Conservation (phyloP, 1,284 basidiomycete species). For the Ustilago trichophora region DNA sequence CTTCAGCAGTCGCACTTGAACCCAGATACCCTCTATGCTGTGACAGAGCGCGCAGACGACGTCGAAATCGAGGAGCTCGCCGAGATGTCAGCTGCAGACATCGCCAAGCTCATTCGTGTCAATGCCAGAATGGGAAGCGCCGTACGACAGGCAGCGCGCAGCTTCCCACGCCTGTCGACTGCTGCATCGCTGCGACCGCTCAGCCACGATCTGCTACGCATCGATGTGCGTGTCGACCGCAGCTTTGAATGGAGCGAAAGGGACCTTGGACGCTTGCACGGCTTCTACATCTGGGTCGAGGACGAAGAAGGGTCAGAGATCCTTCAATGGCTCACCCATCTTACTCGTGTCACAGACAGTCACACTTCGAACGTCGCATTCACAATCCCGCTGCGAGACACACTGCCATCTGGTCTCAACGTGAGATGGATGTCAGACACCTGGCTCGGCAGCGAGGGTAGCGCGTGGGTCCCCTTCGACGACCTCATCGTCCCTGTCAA, state of each 20-base stretch:
- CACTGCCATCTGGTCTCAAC: conserved; percentile 26
- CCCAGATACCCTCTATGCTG: conserved; percentile 76
- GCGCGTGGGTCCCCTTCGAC: conserved; percentile 75
- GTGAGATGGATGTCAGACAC: conserved; percentile 85
- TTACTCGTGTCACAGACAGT: conserved; percentile 58
- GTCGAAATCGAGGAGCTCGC: conserved; percentile 81
- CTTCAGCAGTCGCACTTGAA: conserved; percentile 75
- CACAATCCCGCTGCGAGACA: conserved; percentile 68
- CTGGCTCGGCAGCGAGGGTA: conserved; percentile 92
- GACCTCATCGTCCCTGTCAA: conserved; percentile 78
- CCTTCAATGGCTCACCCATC: conserved; percentile 75
- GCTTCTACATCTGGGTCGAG: conserved; percentile 97
- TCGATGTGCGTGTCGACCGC: conserved; percentile 75
- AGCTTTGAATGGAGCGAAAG: conserved; percentile 86
- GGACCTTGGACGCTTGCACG: conserved; percentile 80
- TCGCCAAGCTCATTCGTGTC: conserved; percentile 84
- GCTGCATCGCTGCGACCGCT: conserved; percentile 76
- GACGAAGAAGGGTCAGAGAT: conserved; percentile 82
- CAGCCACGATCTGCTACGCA: conserved; percentile 82
- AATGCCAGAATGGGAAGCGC: conserved; percentile 86
- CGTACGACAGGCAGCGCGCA: conserved; percentile 80
- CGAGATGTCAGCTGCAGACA: conserved; percentile 76
- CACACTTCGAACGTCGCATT: conserved; percentile 68
- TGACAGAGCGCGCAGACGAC: conserved; percentile 85
- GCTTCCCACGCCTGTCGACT: conserved; percentile 83